Conservation (phyloP, 1,284 basidiomycete species). For the Tranzscheliella williamsii region DNA sequence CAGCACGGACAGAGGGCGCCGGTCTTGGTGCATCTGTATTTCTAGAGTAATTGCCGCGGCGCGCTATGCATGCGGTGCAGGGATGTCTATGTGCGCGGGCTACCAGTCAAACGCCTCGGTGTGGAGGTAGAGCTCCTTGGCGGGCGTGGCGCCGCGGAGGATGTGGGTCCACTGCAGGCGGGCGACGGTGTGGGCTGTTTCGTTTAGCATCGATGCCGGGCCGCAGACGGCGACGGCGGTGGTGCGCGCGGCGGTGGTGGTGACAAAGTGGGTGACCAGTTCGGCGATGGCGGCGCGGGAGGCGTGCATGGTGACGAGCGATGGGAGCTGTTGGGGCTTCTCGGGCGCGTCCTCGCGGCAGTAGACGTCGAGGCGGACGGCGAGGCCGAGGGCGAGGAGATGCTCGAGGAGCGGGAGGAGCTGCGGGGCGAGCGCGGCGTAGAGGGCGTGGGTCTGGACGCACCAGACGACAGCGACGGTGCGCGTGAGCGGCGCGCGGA, state of each 20-base stretch:
- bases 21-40: constrained; percentile 27
- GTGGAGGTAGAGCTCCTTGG: constrained; percentile 26
- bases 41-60: constrained; percentile 15
- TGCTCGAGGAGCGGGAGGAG: constrained; percentile 16
- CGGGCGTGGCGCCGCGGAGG: background rate
- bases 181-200: constrained; percentile 24
- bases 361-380: constrained; percentile 21
- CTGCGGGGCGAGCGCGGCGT: constrained; percentile 11
- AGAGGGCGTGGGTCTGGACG: constrained; percentile 3
- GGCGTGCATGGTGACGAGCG: constrained; percentile 4
- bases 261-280: constrained; percentile 3
- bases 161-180: constrained; percentile 27
- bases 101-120: constrained; percentile 39
- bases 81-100: too few relatives aligned
- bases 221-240: constrained; percentile 35
- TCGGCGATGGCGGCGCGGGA: constrained; percentile 7
- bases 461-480: constrained; percentile 19
- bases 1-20: constrained; percentile 9
- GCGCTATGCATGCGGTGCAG: too few relatives aligned
- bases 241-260: background rate
- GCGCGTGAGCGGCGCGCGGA: constrained; percentile 1
- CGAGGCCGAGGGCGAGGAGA: constrained; percentile 6
- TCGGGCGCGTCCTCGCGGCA: background rate
- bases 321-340: background rate
- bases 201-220: constrained; percentile 27